phyloP scores from a whole-genome alignment of 495 filamentous ascomycete species.

The Tetracladium setigerum region DNA sequence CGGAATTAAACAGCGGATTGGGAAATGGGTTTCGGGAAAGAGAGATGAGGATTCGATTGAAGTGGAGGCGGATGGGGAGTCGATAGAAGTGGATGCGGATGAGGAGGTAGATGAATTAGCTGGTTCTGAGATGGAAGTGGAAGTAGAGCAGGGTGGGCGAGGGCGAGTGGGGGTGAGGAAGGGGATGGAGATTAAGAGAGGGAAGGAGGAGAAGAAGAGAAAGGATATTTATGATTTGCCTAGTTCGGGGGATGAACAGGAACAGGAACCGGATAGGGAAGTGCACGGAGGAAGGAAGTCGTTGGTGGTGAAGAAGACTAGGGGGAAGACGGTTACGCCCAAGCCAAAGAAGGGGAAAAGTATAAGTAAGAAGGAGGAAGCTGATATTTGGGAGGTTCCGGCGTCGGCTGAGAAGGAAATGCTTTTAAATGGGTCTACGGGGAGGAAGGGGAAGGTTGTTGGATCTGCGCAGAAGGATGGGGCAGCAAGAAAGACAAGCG shows the following conservation, averaged over 20 bases:
- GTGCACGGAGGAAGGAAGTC: too few species aligned
- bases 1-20: too few species aligned
- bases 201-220: too few species aligned
- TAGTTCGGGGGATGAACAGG: conserved; percentile 1
- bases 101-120: neutral
- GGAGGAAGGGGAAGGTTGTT: neutral
- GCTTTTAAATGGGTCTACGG: neutral
- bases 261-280: too few species aligned
- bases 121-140: too few species aligned
- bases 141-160: too few species aligned
- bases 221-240: conserved; percentile 4
- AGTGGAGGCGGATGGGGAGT: conserved; percentile 3
- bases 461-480: neutral
- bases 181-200: too few species aligned
- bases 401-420: neutral
- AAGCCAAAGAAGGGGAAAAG: neutral
- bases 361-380: neutral
- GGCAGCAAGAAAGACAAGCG: neutral
- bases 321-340: neutral
- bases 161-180: too few species aligned
- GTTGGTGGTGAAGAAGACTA: neutral
- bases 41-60: conserved; percentile 3
- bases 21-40: too few species aligned
- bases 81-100: conserved; percentile 1
- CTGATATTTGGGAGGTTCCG: conserved; percentile 7